phyloP scores from a whole-genome alignment of 2,329 filamentous ascomycete genomes.

The Curvularia hawaiiensis region DNA sequence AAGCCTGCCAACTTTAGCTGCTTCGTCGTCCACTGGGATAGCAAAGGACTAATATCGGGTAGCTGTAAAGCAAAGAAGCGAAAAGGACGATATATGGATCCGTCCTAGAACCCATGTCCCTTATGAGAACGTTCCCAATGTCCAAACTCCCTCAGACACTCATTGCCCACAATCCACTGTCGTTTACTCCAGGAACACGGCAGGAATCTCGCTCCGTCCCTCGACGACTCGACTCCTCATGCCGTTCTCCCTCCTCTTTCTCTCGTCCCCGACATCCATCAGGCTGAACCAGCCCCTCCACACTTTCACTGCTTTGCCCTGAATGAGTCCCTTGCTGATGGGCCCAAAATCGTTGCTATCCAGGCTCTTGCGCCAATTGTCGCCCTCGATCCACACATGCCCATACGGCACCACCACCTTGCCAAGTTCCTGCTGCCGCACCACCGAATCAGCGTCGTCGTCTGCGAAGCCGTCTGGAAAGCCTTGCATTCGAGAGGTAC shows the following conservation, averaged over 20 bases:
- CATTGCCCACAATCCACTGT: background rate
- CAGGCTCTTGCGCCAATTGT: slow-evolving; percentile 72
- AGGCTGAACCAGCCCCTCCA: slow-evolving; percentile 61
- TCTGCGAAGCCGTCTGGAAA: slow-evolving; percentile 40
- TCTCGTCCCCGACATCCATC: slow-evolving; percentile 59
- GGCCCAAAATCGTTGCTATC: slow-evolving; percentile 95
- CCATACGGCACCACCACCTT: slow-evolving; percentile 72
- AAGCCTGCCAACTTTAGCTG: background rate
- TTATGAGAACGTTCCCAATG: background rate
- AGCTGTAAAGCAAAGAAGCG: background rate
- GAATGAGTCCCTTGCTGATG: slow-evolving; percentile 74
- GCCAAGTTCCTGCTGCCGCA: slow-evolving; percentile 22
- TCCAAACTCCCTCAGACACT: background rate
- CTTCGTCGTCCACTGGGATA: background rate
- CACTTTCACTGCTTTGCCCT: slow-evolving; percentile 74
- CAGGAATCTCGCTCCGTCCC: slow-evolving; percentile 33
- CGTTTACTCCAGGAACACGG: slow-evolving; percentile 28
- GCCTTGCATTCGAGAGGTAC: slow-evolving; percentile 16
- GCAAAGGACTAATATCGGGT: background rate
- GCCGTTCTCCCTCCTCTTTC: slow-evolving; percentile 50
- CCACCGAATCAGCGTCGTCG: slow-evolving; percentile 22
- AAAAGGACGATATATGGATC: background rate
- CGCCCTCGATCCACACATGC: slow-evolving; percentile 95
- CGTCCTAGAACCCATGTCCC: slow-evolving; percentile 5
- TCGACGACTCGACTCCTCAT: slow-evolving; percentile 51